Conservation (phyloP, 257 asterid species). For the Nemophila menziesii region DNA sequence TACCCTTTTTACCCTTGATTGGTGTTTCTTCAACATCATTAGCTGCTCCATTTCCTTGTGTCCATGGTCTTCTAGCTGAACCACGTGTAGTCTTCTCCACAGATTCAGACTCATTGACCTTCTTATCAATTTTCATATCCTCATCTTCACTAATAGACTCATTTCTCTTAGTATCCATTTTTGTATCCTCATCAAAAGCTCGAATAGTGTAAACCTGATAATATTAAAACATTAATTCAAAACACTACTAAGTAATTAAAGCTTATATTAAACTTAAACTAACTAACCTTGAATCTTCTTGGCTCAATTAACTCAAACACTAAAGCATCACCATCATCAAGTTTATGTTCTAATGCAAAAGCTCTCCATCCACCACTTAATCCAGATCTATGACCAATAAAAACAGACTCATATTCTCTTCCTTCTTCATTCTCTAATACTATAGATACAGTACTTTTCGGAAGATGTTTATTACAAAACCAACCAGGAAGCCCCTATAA, state of each 20-base stretch:
- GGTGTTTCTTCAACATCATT: too few species aligned
- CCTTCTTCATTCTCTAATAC: constrained; percentile 57
- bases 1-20: too few species aligned
- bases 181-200: constrained; percentile 17
- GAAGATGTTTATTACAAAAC: constrained; percentile 57
- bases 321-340: constrained; percentile 85
- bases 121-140: background rate
- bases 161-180: background rate
- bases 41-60: too few species aligned
- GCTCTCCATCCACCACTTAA: constrained; percentile 97
- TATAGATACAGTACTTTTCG: constrained; percentile 42
- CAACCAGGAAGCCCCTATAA: constrained; percentile 57
- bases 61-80: constrained; percentile 11
- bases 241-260: background rate
- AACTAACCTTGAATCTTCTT: constrained; percentile 64
- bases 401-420: constrained; percentile 42
- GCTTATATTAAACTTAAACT: background rate
- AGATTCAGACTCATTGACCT: background rate
- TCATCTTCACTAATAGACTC: background rate
- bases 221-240: background rate
- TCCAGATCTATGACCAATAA: constrained; percentile 58
- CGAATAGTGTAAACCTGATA: constrained; percentile 55
- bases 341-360: constrained; percentile 71
- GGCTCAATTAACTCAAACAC: constrained; percentile 65
- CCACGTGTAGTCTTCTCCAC: too few species aligned